Base-by-base conservation (phyloP, 2,329 filamentous ascomycete genomes). In the Juglanconis juglandina region DNA sequence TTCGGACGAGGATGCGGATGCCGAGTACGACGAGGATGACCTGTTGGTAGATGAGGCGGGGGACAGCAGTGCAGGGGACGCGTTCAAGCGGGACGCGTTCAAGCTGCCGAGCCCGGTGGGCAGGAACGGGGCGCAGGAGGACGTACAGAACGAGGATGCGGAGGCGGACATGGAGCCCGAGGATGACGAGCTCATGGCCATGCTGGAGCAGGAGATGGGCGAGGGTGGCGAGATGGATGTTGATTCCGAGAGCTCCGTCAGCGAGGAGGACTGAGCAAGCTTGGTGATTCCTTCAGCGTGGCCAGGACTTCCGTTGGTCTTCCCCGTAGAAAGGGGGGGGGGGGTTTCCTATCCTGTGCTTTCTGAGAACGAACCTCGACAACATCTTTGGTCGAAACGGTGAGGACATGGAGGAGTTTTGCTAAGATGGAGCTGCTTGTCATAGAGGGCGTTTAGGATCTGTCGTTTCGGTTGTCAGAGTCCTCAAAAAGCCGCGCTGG, bases 161-260 rank as follows among this genome's bases (percentile, higher is more conserved):
- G 68, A 70, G 30, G 60, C 60, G 6, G 66, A 66, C 8, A 64
- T 63, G 6, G 76, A 78, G 24, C 66, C 79, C 51, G 82, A 83
- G 61, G 81, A 83, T 2, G 55, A 52, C 67, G 77, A 81, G 34
- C 71, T 87, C 46, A 83, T 82, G 57, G 81, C 80, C 30, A 83
- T 86, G 66, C 76, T 87, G 69, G 82, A 84, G 66, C 82, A 82
- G 7, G 80, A 79, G 44, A 74, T 83, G 5, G 51, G 52, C 46
- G 55, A 39, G 41, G 74, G 66, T 56, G 66, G 65, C 37, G 72
- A 76, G 62, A 76, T 79, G 34, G 77, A 79, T 33, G 81, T 77
- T 41, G 83, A 85, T 17, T 74, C 78, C 56, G 85, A 88, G 70
- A 88, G 85, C 65, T 84, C 87, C 66, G 85, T 88, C 57, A 88